These are phyloP conservation scores for Diplodia corticola DNA, from an alignment of 2,329 filamentous ascomycete genomes.

Conservation along the genomic window DNA sequence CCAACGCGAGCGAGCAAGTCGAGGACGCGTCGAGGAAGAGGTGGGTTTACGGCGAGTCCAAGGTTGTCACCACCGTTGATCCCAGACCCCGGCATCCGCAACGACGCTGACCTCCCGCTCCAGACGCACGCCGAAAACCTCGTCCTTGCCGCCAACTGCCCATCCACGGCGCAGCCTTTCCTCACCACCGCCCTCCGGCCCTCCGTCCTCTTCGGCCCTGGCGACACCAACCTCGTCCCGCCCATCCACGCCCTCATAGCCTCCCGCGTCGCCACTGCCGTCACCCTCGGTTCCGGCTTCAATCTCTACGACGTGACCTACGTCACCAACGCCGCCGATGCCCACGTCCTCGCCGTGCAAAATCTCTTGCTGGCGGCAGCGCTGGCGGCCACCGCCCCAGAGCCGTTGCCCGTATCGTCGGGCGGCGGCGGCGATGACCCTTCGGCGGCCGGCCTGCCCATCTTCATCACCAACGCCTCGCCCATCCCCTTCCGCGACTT, in stretches of 20 bases:
- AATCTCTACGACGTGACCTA: conserved; percentile 74
- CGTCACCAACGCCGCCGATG: conserved; percentile 70
- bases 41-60: conserved; percentile 84
- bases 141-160: conserved; percentile 72
- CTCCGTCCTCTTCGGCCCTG: conserved; percentile 87
- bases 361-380: conserved; percentile 65
- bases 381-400: background rate
- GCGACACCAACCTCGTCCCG: conserved; percentile 74
- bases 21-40: conserved; percentile 68
- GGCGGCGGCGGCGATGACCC: conserved; percentile 25
- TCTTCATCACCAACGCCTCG: conserved; percentile 87
- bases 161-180: conserved; percentile 49
- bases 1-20: conserved; percentile 80
- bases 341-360: conserved; percentile 76
- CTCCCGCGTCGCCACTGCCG: conserved; percentile 40
- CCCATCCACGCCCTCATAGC: conserved; percentile 64
- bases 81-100: conserved; percentile 26
- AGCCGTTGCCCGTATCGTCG: no score
- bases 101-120: background rate
- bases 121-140: conserved; percentile 77
- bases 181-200: conserved; percentile 59
- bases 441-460: conserved; percentile 70
- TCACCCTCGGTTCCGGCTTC: conserved; percentile 76
- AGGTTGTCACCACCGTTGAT: conserved; percentile 40
- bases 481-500: conserved; percentile 94